Evolutionary conservation across 768 basidiomycete genomes (phyloP).

Genomic region (Rhodosporidiobolus odoratus): DNA sequence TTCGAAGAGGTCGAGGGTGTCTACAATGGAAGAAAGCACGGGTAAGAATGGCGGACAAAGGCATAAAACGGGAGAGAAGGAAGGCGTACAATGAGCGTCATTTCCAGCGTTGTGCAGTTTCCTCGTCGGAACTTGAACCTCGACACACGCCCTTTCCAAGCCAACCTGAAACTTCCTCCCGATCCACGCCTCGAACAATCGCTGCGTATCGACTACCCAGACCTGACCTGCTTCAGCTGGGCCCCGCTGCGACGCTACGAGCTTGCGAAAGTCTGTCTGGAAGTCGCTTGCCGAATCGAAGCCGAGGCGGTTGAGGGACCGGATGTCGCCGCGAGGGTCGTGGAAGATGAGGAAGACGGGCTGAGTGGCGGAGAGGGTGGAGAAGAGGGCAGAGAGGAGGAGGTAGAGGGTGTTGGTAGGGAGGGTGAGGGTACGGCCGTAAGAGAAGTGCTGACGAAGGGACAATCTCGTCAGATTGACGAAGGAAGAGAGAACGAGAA

Average conservation of each 20-base stretch:
- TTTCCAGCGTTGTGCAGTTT: constrained; percentile 36
- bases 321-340: constrained; percentile 28
- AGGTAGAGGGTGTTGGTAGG: not conserved
- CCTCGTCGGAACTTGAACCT: constrained; percentile 12
- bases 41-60: not conserved
- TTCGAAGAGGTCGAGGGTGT: constrained; percentile 31
- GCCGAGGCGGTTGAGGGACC: constrained; percentile 10
- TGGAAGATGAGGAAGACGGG: constrained; percentile 35
- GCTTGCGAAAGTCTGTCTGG: not conserved
- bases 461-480: not conserved
- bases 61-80: not conserved
- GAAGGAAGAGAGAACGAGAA: too few relatives aligned
- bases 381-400: constrained; percentile 26
- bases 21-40: not conserved
- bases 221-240: not conserved
- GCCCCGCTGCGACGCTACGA: not conserved
- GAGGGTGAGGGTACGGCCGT: constrained; percentile 16
- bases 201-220: constrained; percentile 32
- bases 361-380: constrained; percentile 11
- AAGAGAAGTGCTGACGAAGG: constrained; percentile 24
- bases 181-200: constrained; percentile 14
- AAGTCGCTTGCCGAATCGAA: constrained; percentile 5
- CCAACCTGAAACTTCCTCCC: constrained; percentile 4
- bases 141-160: constrained; percentile 16
- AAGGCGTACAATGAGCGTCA: constrained; percentile 32